Evolutionary conservation across 768 basidiomycete species (phyloP).

Genomic region (Chalciporus chontae): DNA sequence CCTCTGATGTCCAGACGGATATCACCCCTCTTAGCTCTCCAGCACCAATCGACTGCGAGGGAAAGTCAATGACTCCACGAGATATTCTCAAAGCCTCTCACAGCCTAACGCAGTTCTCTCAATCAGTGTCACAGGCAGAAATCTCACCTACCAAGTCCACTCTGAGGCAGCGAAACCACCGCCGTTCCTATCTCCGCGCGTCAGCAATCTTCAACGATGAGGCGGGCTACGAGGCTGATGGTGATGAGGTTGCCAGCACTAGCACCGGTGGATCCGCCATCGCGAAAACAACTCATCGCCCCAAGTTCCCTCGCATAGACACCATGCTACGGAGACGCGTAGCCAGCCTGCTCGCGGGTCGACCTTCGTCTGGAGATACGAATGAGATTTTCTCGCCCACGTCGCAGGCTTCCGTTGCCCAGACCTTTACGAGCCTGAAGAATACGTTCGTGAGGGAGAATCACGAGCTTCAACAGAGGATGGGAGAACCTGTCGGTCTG

Average conservation of each 20-base stretch:
- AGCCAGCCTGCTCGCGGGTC: constrained; percentile 22
- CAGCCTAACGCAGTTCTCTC: constrained; percentile 6
- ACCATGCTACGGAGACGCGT: constrained; percentile 25
- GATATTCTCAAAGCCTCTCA: constrained; percentile 14
- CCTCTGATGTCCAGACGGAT: constrained; percentile 17
- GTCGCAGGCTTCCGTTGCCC: neutral
- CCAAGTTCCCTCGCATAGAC: constrained; percentile 20
- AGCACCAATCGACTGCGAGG: constrained; percentile 2
- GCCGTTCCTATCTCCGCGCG: neutral
- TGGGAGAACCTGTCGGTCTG: constrained; percentile 18
- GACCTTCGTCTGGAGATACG: neutral
- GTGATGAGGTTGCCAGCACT: constrained; percentile 1
- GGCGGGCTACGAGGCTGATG: constrained; percentile 25
- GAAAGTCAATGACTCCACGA: constrained; percentile 3
- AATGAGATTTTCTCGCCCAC: neutral
- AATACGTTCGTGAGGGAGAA: neutral
- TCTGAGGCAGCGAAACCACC: neutral
- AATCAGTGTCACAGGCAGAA: neutral
- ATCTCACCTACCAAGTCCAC: neutral
- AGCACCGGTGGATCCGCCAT: neutral
- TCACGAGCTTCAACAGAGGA: constrained; percentile 16
- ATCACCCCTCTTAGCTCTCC: constrained; percentile 21
- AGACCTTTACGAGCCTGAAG: neutral
- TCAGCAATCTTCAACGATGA: constrained; percentile 11
- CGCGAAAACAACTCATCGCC: constrained; percentile 4